Conservation (phyloP, 441 rosid genomes). For the Syzygium malaccense region DNA sequence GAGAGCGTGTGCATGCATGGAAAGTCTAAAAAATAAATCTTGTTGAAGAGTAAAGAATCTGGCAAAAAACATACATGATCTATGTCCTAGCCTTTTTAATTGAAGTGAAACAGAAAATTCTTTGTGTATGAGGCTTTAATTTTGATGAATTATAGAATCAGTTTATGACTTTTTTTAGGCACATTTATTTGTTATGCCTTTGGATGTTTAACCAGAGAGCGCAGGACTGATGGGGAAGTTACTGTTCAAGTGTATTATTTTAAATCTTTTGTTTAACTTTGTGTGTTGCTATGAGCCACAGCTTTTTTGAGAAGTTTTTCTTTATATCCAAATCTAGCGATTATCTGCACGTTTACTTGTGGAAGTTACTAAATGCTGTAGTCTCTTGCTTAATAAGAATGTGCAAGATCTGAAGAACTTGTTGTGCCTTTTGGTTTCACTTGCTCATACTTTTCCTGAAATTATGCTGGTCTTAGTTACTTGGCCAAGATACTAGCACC, state of each 20-base stretch:
- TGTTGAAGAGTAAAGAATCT: neutral
- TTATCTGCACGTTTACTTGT: neutral
- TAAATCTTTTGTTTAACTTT: neutral
- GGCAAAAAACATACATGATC: too few relatives aligned
- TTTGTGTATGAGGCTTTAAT: too few relatives aligned
- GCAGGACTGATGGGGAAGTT: neutral
- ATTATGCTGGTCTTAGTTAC: conserved; percentile 34
- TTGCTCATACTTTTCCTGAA: conserved; percentile 5
- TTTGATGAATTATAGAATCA: neutral
- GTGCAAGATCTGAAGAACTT: neutral
- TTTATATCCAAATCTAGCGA: neutral
- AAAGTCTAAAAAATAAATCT: neutral
- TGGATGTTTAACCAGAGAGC: neutral
- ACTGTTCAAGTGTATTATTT: neutral
- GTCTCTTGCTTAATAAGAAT: neutral
- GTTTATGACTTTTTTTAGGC: neutral
- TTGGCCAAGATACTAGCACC: conserved; percentile 70
- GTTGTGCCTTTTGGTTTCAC: neutral
- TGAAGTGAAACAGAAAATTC: too few relatives aligned
- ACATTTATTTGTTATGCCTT: neutral
- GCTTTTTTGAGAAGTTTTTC: neutral
- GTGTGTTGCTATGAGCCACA: neutral
- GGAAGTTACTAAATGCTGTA: neutral
- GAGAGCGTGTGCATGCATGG: neutral
- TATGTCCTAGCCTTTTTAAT: too few relatives aligned